These are phyloP conservation scores for Colletotrichum echinochloae DNA, from an alignment of 2,329 filamentous ascomycete species.

Conservation along the genomic window DNA sequence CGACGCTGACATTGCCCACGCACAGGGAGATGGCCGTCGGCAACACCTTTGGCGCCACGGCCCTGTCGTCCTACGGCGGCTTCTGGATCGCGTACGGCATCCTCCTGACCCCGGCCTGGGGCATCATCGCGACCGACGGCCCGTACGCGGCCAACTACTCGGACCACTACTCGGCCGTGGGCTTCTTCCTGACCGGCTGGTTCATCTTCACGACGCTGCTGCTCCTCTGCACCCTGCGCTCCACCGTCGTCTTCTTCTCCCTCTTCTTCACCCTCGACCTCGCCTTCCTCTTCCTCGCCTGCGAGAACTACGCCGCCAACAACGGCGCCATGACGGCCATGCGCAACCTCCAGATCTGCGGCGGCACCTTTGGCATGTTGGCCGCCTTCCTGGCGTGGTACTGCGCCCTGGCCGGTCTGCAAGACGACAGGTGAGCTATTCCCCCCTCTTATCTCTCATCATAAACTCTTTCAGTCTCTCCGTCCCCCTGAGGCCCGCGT, in stretches of 20 bases:
- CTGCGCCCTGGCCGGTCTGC: constrained; percentile 85
- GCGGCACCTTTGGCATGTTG: constrained; percentile 83
- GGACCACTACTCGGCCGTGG: constrained; percentile 71
- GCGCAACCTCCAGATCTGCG: constrained; percentile 71
- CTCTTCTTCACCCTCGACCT: constrained; percentile 84
- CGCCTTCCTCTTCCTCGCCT: constrained; percentile 78
- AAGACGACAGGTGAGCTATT: constrained; percentile 72
- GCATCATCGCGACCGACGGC: constrained; percentile 60
- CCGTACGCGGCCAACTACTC: constrained; percentile 60
- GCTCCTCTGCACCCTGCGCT: constrained; percentile 79
- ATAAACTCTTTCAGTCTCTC: too few relatives aligned
- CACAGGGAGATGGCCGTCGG: constrained; percentile 86
- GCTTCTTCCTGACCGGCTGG: constrained; percentile 83
- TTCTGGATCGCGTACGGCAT: constrained; percentile 86
- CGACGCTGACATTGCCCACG: constrained; percentile 21
- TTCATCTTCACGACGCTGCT: constrained; percentile 86
- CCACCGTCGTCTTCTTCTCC: constrained; percentile 81
- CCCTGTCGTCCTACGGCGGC: constrained; percentile 83
- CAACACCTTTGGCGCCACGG: constrained; percentile 88
- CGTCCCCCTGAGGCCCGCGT: not conserved
- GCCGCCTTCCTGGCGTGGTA: constrained; percentile 89
- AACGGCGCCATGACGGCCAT: constrained; percentile 61
- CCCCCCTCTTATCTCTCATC: too few relatives aligned
- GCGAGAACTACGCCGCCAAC: constrained; percentile 69
- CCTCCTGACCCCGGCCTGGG: constrained; percentile 76